These are phyloP conservation scores for Colletotrichum destructivum DNA, from an alignment of 2,329 filamentous ascomycete genomes.

Conservation along the genomic window DNA sequence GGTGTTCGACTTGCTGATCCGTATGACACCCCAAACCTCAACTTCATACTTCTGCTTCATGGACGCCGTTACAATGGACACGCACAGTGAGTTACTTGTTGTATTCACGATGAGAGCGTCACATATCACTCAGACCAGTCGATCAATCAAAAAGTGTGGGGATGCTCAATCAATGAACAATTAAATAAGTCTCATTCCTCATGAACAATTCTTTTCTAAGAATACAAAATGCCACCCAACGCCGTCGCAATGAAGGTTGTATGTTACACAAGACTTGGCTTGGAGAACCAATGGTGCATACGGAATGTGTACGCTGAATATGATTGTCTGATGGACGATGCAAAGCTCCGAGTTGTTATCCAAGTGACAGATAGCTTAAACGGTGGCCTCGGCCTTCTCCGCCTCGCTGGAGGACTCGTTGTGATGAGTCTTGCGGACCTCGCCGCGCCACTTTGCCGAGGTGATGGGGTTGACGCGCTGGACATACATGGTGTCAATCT, in stretches of 20 bases:
- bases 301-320: background rate
- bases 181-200: constrained; percentile 39
- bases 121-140: too few species aligned
- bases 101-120: too few species aligned
- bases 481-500: constrained; percentile 84
- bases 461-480: constrained; percentile 64
- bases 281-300: constrained; percentile 7
- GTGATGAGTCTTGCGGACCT: constrained; percentile 47
- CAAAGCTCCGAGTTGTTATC: background rate
- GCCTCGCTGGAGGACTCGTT: constrained; percentile 37
- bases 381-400: constrained; percentile 31
- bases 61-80: too few species aligned
- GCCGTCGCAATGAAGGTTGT: constrained; percentile 39
- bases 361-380: constrained; percentile 3
- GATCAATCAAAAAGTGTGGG: background rate
- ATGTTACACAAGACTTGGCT: constrained; percentile 32
- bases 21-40: too few species aligned
- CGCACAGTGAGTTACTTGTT: too few species aligned
- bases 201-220: constrained; percentile 28
- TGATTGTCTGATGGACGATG: background rate
- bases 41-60: too few species aligned
- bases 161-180: background rate
- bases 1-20: too few species aligned
- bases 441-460: constrained; percentile 55
- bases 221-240: constrained; percentile 32